Evolutionary conservation across 2,329 filamentous ascomycete species (phyloP).

Genomic region (Colletotrichum siamense): DNA sequence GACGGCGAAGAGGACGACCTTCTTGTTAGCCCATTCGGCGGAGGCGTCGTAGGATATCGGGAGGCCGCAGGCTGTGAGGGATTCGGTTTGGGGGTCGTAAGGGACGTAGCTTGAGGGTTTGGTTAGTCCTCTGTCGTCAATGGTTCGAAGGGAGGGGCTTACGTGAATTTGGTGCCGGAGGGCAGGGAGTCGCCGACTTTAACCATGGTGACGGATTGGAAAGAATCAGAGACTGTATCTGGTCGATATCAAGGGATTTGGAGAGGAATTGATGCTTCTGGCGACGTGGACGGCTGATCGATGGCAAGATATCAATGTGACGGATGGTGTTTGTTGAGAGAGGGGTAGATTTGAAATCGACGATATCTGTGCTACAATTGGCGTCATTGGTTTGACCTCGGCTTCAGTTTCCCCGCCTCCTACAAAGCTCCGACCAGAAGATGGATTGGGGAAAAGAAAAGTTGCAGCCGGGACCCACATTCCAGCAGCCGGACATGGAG

Average conservation of each 20-base stretch:
- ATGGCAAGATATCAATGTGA: neutral
- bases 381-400: neutral
- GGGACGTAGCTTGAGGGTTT: constrained; percentile 87
- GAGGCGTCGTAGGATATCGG: constrained; percentile 79
- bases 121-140: neutral
- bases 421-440: neutral
- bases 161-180: constrained; percentile 76
- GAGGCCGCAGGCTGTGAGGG: constrained; percentile 77
- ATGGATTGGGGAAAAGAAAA: neutral
- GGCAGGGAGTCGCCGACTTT: constrained; percentile 86
- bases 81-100: constrained; percentile 70
- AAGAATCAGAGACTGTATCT: neutral
- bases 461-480: neutral
- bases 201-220: constrained; percentile 38
- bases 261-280: neutral
- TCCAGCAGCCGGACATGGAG: neutral
- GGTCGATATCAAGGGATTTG: neutral
- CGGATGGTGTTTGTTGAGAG: neutral
- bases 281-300: neutral
- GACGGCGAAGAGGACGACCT: constrained; percentile 60
- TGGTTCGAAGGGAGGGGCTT: neutral
- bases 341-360: neutral
- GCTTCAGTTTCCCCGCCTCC: neutral
- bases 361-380: neutral
- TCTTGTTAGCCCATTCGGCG: constrained; percentile 60